Evolutionary conservation across 225 moss, liverwort and hornwort species (phyloP).

Genomic region (Anthoceros angustus): DNA sequence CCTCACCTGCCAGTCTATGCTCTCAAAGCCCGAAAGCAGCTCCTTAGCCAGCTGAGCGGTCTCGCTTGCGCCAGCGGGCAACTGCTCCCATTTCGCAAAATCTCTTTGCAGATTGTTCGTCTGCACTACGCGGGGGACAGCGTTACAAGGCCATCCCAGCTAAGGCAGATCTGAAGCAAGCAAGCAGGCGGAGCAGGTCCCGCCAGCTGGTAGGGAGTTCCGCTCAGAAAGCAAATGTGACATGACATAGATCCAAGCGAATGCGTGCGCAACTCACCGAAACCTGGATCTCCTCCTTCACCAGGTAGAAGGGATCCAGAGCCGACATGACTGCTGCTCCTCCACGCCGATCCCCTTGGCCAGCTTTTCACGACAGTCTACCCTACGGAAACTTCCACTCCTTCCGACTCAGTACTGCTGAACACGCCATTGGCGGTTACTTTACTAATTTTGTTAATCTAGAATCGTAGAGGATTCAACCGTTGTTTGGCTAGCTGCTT

Average conservation of each 20-base stretch:
- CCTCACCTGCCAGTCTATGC: conserved; percentile 68
- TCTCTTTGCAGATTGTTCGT: conserved; percentile 30
- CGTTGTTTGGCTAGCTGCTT: too few species aligned
- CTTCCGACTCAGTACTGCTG: too few species aligned
- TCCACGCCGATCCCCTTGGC: not conserved
- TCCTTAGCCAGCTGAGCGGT: conserved; percentile 43
- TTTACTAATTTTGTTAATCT: too few species aligned
- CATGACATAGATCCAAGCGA: not conserved
- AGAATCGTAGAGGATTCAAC: too few species aligned
- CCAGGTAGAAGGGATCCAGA: conserved; percentile 79
- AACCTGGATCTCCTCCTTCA: conserved; percentile 80
- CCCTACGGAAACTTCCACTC: too few species aligned
- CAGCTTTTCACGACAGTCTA: too few species aligned
- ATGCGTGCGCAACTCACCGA: conserved; percentile 24
- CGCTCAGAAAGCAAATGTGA: too few species aligned
- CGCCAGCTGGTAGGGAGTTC: not conserved
- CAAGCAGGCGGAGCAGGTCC: not conserved
- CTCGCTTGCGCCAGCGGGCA: conserved; percentile 41
- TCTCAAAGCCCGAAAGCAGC: conserved; percentile 52
- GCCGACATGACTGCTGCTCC: conserved; percentile 37
- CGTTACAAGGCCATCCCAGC: conserved; percentile 15
- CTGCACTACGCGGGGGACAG: conserved; percentile 14
- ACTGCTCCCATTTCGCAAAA: conserved; percentile 47
- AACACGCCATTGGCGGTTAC: too few species aligned
- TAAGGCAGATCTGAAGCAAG: not conserved